Evolutionary conservation across 805 yeast genomes (phyloP).

Genomic region (Saccharomyces cerevisiae): DNA sequence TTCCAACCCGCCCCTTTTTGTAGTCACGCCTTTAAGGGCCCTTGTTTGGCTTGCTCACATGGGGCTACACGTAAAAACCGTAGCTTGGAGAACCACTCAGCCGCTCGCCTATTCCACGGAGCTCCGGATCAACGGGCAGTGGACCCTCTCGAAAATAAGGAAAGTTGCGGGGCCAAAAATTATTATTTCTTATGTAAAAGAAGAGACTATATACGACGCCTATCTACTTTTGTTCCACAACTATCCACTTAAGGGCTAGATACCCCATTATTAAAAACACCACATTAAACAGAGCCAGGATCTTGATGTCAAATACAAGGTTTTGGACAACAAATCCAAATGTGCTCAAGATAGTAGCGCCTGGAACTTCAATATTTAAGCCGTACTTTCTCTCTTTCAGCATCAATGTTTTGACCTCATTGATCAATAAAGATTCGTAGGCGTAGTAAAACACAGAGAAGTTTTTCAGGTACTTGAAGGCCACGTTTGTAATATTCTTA

Average conservation of each 20-base stretch:
- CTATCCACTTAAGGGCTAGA: slow-evolving; percentile 58
- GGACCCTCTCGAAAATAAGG: not conserved
- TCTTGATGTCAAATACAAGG: slow-evolving; percentile 54
- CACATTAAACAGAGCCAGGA: slow-evolving; percentile 49
- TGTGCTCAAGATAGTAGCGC: slow-evolving; percentile 91
- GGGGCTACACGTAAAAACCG: not conserved
- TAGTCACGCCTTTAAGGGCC: not conserved
- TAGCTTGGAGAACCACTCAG: not conserved
- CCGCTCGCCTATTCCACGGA: not conserved
- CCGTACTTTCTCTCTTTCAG: slow-evolving; percentile 87
- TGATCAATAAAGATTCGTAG: slow-evolving; percentile 84
- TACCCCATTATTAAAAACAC: slow-evolving; percentile 65
- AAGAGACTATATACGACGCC: not conserved
- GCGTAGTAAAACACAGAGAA: slow-evolving; percentile 91
- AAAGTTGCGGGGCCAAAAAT: not conserved
- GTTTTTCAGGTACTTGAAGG: slow-evolving; percentile 68
- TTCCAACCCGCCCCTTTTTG: not conserved
- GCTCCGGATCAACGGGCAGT: not conserved
- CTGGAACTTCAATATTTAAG: slow-evolving; percentile 89
- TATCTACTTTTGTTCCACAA: slow-evolving; percentile 61
- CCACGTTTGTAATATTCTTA: slow-evolving; percentile 46
- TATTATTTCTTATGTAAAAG: not conserved
- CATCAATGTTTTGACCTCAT: slow-evolving; percentile 82
- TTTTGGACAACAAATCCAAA: slow-evolving; percentile 89
- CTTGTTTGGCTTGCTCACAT: not conserved